phyloP scores from a whole-genome alignment of 2,329 filamentous ascomycete species.

The Ramichloridium luteum region DNA sequence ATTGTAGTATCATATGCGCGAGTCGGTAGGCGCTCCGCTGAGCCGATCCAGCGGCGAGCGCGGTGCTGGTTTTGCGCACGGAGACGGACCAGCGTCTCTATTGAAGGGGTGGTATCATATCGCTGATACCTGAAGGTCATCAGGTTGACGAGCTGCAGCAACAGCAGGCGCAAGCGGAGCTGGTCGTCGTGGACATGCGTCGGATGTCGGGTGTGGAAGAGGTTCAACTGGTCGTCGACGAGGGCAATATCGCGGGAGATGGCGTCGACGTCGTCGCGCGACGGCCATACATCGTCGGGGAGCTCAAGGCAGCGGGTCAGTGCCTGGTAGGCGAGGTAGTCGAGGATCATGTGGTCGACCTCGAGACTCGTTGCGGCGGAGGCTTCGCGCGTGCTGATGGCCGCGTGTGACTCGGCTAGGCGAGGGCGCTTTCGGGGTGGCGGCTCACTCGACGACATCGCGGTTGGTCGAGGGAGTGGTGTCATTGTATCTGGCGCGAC shows the following conservation, averaged over 20 bases:
- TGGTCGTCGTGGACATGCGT: slow-evolving; percentile 23
- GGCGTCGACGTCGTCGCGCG: background rate
- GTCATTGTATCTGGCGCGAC: no score
- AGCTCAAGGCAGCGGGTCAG: slow-evolving; percentile 31
- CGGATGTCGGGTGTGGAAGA: slow-evolving; percentile 32
- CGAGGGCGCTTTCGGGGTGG: background rate
- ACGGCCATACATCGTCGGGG: slow-evolving; percentile 7
- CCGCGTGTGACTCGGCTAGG: background rate
- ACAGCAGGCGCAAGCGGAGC: slow-evolving; percentile 35
- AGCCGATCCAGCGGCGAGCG: slow-evolving; percentile 19
- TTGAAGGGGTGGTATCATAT: slow-evolving; percentile 27
- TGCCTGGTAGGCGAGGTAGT: slow-evolving; percentile 41
- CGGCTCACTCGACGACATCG: no score
- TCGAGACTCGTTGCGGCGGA: slow-evolving; percentile 23
- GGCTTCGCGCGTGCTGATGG: background rate
- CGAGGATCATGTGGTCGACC: slow-evolving; percentile 44
- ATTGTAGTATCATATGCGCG: slow-evolving; percentile 3
- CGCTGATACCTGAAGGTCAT: slow-evolving; percentile 32
- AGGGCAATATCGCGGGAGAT: slow-evolving; percentile 6
- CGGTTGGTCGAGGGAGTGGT: no score
- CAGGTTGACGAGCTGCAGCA: slow-evolving; percentile 36
- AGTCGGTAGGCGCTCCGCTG: slow-evolving; percentile 12
- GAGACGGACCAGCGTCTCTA: slow-evolving; percentile 25
- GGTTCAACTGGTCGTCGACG: slow-evolving; percentile 30
- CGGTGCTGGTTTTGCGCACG: slow-evolving; percentile 27